Base-by-base conservation (phyloP, 139 green algal species). In the Nannochloris sp. region DNA sequence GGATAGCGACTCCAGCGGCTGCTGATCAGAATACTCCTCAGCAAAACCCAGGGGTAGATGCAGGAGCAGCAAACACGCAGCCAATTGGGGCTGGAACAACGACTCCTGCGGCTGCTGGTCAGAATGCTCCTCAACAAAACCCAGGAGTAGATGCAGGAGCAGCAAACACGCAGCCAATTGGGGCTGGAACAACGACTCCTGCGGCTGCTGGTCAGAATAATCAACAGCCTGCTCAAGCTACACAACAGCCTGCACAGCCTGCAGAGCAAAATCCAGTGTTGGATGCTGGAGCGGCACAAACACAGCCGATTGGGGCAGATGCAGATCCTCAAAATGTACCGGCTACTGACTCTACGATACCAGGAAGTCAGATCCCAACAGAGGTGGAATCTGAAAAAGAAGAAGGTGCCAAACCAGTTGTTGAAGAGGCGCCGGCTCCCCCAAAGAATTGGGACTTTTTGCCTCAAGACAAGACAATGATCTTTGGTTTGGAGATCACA, bases 381-480 rank as follows among this genome's bases (percentile, higher is more conserved):
- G 46, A 53, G 16, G 18, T 25, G 0, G 46, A 53, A 0, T 3
- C 16, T 9, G 15, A 3, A 53, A 5, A 7, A 53, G 12, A 53
- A 53, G 12, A 53, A 25, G 15, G n/a, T 36, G 23, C 29, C 1
- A 29, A 61, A 24, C 12, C 14, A 7, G 14, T 27, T 44, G 60
- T 24, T 25, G 34, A 54, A 23, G n/a, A 12, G n/a, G 15, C 60
- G 34, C 60, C 60, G 2, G 60, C 15, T 24, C 60, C 60, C n/a
- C 60, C 60, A 21, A 18, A 44, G n/a, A 40, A 53, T 8, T 66
- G 60, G 60, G 16, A 54, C 15, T 37, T 21, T 40, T 19, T 66
- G 34, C 60, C 60, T 55, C 18, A 55, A 12, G 60, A 66, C 44
- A 66, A 27, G 51, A 31, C 25, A 43, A 54, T 66, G 10, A 24